These are phyloP conservation scores for Thuidium tamariscinum DNA, from an alignment of 225 moss, liverwort and hornwort species.

Conservation along the genomic window DNA sequence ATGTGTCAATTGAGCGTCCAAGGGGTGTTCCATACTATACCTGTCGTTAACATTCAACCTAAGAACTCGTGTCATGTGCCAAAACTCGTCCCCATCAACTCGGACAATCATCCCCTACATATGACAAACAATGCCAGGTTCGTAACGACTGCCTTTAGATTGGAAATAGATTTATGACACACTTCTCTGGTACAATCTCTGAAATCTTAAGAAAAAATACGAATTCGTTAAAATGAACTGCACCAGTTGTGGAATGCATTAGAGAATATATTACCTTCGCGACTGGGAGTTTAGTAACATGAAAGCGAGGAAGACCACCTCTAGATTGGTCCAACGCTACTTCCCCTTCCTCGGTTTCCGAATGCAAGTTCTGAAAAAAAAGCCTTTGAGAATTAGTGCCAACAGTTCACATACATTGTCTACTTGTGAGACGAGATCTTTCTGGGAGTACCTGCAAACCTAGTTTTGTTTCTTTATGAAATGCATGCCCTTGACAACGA, in stretches of 20 bases:
- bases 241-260: not conserved
- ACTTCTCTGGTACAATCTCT: not conserved
- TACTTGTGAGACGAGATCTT: not conserved
- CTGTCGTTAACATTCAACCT: slow-evolving; percentile 77
- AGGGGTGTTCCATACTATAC: not conserved
- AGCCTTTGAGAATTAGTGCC: not conserved
- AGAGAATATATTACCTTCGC: slow-evolving; percentile 25
- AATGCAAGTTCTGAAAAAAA: not conserved
- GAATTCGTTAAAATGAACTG: not conserved
- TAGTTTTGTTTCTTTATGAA: not conserved
- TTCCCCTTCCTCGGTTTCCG: not conserved
- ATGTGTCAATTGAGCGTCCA: not conserved
- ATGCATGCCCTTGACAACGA: not conserved
- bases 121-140: not conserved
- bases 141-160: not conserved
- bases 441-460: not conserved
- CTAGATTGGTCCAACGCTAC: slow-evolving; percentile 40
- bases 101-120: slow-evolving; percentile 58
- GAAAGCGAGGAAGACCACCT: slow-evolving; percentile 79
- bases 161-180: not conserved
- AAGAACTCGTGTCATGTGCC: slow-evolving; percentile 88
- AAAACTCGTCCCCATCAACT: slow-evolving; percentile 85
- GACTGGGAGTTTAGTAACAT: slow-evolving; percentile 46
- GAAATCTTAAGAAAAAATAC: not conserved
- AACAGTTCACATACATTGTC: not conserved